These are phyloP conservation scores for Epichloe typhina DNA, from an alignment of 2,329 filamentous ascomycete species.

Conservation along the genomic window DNA sequence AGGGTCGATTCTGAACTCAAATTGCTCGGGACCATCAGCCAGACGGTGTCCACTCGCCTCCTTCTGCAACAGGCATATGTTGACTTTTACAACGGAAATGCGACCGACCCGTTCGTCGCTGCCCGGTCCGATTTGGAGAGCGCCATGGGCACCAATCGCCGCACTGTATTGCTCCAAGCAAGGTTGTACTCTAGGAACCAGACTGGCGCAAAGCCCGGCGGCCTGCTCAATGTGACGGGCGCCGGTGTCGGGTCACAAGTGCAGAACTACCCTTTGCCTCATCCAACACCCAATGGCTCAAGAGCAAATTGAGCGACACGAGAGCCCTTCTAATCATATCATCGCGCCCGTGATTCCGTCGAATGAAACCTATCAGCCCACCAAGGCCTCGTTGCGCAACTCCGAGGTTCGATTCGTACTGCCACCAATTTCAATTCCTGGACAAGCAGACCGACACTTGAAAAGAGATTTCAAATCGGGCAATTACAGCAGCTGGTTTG, in stretches of 20 bases:
- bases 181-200: constrained; percentile 58
- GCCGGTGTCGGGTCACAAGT: constrained; percentile 20
- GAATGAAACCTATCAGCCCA: constrained; percentile 30
- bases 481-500: constrained; percentile 49
- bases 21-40: constrained; percentile 62
- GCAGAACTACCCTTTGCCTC: constrained; percentile 46
- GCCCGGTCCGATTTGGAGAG: constrained; percentile 55
- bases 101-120: constrained; percentile 41
- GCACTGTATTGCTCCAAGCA: constrained; percentile 52
- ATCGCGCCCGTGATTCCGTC: constrained; percentile 29
- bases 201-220: constrained; percentile 34
- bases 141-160: constrained; percentile 50
- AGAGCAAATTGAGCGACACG: constrained; percentile 46
- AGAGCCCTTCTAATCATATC: constrained; percentile 52
- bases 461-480: constrained; percentile 20
- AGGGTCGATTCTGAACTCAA: constrained; percentile 68
- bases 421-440: constrained; percentile 32
- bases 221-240: constrained; percentile 53
- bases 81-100: constrained; percentile 43
- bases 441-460: constrained; percentile 34
- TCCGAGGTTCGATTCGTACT: constrained; percentile 46
- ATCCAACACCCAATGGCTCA: constrained; percentile 41
- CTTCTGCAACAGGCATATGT: constrained; percentile 41
- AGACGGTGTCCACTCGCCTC: constrained; percentile 55
- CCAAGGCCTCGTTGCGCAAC: constrained; percentile 24